Evolutionary conservation across 345 rosid genomes (phyloP).

Genomic region (Citrus hindsii): DNA sequence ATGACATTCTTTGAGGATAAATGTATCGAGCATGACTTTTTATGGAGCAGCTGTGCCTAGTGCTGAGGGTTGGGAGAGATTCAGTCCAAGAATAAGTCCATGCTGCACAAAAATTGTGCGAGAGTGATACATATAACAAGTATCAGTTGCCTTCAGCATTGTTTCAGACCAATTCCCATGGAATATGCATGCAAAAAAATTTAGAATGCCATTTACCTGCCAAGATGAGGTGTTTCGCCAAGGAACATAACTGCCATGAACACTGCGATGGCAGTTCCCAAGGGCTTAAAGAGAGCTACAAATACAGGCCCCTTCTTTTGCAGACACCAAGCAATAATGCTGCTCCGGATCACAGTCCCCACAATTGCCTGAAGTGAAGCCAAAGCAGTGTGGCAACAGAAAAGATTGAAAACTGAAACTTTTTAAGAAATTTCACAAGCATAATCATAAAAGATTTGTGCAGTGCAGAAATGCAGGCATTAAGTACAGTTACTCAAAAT

Average conservation of each 20-base stretch:
- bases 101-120: too few species aligned
- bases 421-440: not conserved
- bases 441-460: not conserved
- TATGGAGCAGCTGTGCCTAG: too few species aligned
- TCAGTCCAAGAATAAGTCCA: too few species aligned
- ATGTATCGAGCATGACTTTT: too few species aligned
- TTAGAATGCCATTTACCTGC: slow-evolving; percentile 15
- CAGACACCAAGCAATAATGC: slow-evolving; percentile 16
- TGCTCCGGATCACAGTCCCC: slow-evolving; percentile 22
- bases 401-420: not conserved
- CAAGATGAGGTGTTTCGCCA: slow-evolving; percentile 33
- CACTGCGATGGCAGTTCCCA: slow-evolving; percentile 39
- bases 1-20: not conserved
- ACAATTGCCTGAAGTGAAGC: slow-evolving; percentile 14
- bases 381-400: not conserved
- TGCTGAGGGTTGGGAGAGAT: too few species aligned
- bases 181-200: not conserved
- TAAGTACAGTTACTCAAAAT: not conserved
- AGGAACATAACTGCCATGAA: slow-evolving; percentile 31
- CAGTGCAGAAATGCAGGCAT: not conserved
- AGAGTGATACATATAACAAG: not conserved
- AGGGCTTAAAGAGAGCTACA: slow-evolving; percentile 39
- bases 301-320: slow-evolving; percentile 39
- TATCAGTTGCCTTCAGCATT: not conserved
- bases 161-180: not conserved